Evolutionary conservation across 2,329 filamentous ascomycete genomes (phyloP).

Genomic region (Gaeumannomyces tritici): DNA sequence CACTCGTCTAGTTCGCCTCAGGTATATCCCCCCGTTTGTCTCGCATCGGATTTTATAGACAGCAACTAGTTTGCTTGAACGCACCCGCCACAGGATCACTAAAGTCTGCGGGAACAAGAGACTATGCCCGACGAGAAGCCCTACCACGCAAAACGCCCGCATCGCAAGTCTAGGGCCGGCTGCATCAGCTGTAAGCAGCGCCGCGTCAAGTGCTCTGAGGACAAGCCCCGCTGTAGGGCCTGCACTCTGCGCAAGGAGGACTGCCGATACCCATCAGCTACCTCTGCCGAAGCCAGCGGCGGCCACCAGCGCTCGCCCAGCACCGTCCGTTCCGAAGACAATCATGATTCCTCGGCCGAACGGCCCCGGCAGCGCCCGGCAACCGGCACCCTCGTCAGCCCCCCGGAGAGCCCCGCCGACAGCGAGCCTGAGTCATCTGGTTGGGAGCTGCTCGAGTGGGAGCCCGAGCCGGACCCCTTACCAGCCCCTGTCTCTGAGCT

Average conservation of each 20-base stretch:
- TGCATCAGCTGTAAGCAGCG: conserved; percentile 28
- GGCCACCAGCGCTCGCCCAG: background rate
- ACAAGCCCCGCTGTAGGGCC: conserved; percentile 20
- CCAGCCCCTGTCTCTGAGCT: conserved; percentile 11
- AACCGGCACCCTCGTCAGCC: background rate
- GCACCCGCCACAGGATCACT: background rate
- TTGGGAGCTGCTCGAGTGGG: background rate
- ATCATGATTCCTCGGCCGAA: background rate
- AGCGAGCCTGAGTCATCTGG: background rate
- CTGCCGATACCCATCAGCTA: conserved; percentile 33
- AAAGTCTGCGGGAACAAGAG: background rate
- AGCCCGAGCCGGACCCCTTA: conserved; percentile 4
- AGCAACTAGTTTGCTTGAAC: too few relatives aligned
- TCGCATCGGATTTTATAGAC: background rate
- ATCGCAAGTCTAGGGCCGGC: conserved; percentile 28
- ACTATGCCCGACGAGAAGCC: conserved; percentile 12
- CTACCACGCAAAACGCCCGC: conserved; percentile 38
- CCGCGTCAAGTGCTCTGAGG: conserved; percentile 36
- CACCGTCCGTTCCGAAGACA: background rate
- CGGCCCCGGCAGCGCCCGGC: background rate
- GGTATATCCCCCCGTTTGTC: background rate
- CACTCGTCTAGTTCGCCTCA: background rate
- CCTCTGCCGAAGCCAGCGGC: background rate
- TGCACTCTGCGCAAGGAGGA: conserved; percentile 16
- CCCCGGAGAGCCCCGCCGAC: background rate